Evolutionary conservation across 192 early-diverging fungal genomes (phyloP), one percentile per base, ranked within the genome.

Genomic region (Coemansia sp.): DNA sequence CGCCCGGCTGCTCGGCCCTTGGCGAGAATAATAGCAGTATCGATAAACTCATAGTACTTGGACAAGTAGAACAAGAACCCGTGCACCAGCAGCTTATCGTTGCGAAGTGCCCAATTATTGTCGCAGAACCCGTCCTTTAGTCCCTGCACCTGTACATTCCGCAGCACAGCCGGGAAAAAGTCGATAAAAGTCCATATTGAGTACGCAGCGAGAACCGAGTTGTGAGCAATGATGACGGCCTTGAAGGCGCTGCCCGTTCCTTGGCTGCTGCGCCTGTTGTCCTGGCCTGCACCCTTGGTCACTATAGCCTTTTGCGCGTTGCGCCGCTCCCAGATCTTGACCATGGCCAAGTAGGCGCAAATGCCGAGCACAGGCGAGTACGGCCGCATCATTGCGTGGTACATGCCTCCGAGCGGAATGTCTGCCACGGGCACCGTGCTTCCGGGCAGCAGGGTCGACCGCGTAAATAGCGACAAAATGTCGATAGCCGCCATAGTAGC

Each of bases 11-110:
- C 36, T 40, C 82, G 76, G 52, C 92, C 93, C 82, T 96, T 94
- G 51, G 90, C 51, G 40, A 96, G 84, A 54, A 96, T 92, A 74
- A 96, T 94, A 47, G 88, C 86, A 33, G 94, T 96, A 76, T 96
- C 94, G 62, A 96, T 80, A 64, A 96, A 87, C 82, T 96, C 94
- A 80, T 94, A 96, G 79, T 89, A 93, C 81, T 94, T 94, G 68
- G 91, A 93, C 41, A 96, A 89, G 80, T 96, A 96, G 81, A 96
- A 96, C 65, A 93, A 72, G 46, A 91, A 94, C 16, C 91, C 90
- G 84, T 91, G 93, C 80, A 90, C 90, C 40, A 87, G 89, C 44
- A 94, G 88, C 61, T 85, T 81, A 63, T 81, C 75, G 59, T 88
- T 86, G 89, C 92, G 93, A 49, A 94, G 83, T 38, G 75, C 82